Conservation (phyloP, 1,139 yeast species). For the Kodamaea fungicola region DNA sequence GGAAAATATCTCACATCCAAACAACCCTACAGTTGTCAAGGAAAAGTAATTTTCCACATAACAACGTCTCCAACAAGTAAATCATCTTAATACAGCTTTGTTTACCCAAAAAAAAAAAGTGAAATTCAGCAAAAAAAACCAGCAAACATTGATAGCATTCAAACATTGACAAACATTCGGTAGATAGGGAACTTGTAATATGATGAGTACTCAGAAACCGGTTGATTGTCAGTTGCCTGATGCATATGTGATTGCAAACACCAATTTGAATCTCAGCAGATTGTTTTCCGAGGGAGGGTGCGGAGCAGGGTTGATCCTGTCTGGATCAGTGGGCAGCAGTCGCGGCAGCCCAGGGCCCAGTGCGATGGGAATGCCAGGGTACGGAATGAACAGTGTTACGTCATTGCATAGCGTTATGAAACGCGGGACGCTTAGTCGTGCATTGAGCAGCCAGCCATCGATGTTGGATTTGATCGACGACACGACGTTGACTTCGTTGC, state of each 20-base stretch:
- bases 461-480: conserved; percentile 61
- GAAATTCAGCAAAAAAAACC: neutral
- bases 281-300: conserved; percentile 4
- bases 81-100: too few species aligned
- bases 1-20: too few species aligned
- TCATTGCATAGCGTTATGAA: neutral
- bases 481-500: conserved; percentile 61
- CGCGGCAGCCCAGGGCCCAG: conserved; percentile 1
- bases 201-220: too few species aligned
- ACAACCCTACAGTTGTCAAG: too few species aligned
- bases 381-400: neutral
- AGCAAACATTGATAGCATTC: neutral
- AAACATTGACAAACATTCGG: too few species aligned
- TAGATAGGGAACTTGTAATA: too few species aligned
- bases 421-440: neutral
- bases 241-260: conserved; percentile 12
- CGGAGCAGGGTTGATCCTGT: neutral
- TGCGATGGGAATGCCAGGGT: neutral
- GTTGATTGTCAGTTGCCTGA: conserved; percentile 6
- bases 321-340: conserved; percentile 3
- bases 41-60: too few species aligned
- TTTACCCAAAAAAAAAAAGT: neutral
- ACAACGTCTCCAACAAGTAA: neutral
- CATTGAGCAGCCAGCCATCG: conserved; percentile 31
- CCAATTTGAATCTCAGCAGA: conserved; percentile 13